phyloP scores from a whole-genome alignment of 179 eudicot genomes.

The Spergularia azorica region DNA sequence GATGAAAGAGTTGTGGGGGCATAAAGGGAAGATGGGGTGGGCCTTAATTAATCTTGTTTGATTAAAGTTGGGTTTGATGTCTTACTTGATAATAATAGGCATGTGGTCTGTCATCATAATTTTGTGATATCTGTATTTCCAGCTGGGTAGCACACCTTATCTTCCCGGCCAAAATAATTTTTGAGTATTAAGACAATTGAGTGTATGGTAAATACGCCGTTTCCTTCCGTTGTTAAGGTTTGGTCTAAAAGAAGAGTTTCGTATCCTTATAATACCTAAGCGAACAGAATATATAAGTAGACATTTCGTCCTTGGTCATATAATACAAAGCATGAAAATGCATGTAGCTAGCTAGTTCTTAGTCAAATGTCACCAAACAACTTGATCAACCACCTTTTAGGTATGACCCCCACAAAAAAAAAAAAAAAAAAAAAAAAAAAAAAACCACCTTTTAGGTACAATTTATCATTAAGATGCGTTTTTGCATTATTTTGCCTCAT shows the following conservation, averaged over 20 bases:
- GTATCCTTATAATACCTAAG: no score
- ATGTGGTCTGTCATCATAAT: constrained; percentile 31
- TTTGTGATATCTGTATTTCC: constrained; percentile 21
- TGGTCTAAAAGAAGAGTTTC: no score
- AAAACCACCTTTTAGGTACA: neutral
- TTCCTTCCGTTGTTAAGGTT: no score
- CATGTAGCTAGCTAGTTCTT: constrained; percentile 1
- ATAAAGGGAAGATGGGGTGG: constrained; percentile 25
- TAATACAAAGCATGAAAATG: neutral
- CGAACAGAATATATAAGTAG: no score
- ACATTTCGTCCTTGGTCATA: no score
- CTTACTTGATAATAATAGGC: constrained; percentile 16
- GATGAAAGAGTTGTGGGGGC: constrained; percentile 17
- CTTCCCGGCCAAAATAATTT: constrained; percentile 20
- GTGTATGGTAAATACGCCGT: no score
- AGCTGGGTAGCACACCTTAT: constrained; percentile 36
- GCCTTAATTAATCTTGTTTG: neutral
- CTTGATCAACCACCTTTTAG: constrained; percentile 1
- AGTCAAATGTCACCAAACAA: constrained; percentile 17
- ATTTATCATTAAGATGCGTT: neutral
- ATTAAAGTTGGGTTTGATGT: neutral
- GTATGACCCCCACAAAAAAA: no score
- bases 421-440: no score
- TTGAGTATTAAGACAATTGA: neutral
- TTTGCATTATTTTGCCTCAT: neutral